Evolutionary conservation across 2,329 filamentous ascomycete genomes (phyloP).

Genomic region (Zymoseptoria tritici): DNA sequence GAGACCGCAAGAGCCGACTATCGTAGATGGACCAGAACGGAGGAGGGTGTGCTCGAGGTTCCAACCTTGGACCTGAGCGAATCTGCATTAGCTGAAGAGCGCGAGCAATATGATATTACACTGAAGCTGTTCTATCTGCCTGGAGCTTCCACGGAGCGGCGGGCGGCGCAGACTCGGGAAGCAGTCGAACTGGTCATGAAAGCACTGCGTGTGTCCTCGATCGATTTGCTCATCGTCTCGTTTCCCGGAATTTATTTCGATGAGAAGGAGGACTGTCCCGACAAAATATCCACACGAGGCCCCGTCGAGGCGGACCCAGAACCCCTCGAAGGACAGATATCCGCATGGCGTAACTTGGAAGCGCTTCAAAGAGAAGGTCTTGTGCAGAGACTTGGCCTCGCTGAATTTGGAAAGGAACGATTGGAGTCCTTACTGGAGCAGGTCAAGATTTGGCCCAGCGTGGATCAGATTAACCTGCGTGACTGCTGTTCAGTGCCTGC

Average conservation of each 20-base stretch:
- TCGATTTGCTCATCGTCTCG: slow-evolving; percentile 85
- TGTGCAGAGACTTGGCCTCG: slow-evolving; percentile 70
- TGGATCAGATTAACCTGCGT: slow-evolving; percentile 92
- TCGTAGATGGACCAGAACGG: slow-evolving; percentile 66
- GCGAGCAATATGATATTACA: slow-evolving; percentile 83
- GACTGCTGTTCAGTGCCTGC: slow-evolving; percentile 96
- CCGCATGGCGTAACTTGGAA: slow-evolving; percentile 64
- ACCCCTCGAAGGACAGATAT: slow-evolving; percentile 56
- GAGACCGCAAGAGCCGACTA: slow-evolving; percentile 28
- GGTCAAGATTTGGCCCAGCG: slow-evolving; percentile 65
- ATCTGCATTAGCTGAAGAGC: slow-evolving; percentile 70
- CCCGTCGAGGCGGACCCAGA: slow-evolving; percentile 44
- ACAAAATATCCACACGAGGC: slow-evolving; percentile 44
- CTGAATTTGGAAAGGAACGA: slow-evolving; percentile 85
- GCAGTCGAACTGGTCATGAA: slow-evolving; percentile 73
- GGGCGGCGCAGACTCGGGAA: slow-evolving; percentile 65
- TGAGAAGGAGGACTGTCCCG: slow-evolving; percentile 70
- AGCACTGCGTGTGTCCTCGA: slow-evolving; percentile 65
- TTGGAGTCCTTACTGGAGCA: slow-evolving; percentile 67
- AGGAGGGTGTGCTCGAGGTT: slow-evolving; percentile 43
- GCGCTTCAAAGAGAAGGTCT: slow-evolving; percentile 61
- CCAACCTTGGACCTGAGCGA: slow-evolving; percentile 68
- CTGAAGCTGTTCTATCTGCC: slow-evolving; percentile 92
- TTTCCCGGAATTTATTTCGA: slow-evolving; percentile 93
- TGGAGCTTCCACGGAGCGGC: slow-evolving; percentile 35